Base-by-base conservation (phyloP, 2,329 filamentous ascomycete species). In the Didymella pinodella region DNA sequence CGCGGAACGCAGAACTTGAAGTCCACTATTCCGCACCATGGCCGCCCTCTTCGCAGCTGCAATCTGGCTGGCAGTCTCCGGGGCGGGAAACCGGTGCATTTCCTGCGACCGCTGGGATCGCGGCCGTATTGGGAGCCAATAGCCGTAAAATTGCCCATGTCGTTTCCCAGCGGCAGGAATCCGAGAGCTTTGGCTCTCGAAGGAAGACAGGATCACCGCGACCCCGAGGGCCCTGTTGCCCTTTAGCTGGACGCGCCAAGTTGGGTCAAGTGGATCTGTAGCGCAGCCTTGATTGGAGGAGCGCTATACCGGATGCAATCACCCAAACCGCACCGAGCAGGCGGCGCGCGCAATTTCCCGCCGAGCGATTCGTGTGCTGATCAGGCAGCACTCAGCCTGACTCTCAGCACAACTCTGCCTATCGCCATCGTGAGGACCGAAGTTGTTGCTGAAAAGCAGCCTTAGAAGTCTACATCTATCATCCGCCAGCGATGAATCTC, bases 61-160 rank as follows among this genome's bases (percentile, higher is more conserved):
- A 59, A 61, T 64, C 29, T 57, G 50, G 46, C 52, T 25, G 26
- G 45, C 55, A 48, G 47, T 59, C 49, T 60, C 34, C 34, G 46
- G 28, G 41, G 34, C 45, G 54, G 54, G 29, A 57, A 28, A 51
- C 25, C 46, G 48, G 40, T 41, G 41, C 48, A 36, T 52, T 51
- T 29, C 14, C 45, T 53, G 49, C 47, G 47, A 43, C 54, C 20
- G 18, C 43, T 43, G 49, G 48, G 28, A 36, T 48, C 25, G 32
- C 48, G 36, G 38, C 55, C 44, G 22, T n/a, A 31, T 48, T 57
- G 54, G 48, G 54, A 57, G 31, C 54, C 54, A 57, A 57, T 57
- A 45, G 54, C 36, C 44, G 48, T 51, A 2, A n/a, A n/a, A n/a
- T 31, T 28, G 41, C 48, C 54, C 47, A 31, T 43, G 22, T 26